Evolutionary conservation across 2,329 filamentous ascomycete species (phyloP), one percentile per base, ranked within the genome.

Genomic region (Arthroderma sp.): DNA sequence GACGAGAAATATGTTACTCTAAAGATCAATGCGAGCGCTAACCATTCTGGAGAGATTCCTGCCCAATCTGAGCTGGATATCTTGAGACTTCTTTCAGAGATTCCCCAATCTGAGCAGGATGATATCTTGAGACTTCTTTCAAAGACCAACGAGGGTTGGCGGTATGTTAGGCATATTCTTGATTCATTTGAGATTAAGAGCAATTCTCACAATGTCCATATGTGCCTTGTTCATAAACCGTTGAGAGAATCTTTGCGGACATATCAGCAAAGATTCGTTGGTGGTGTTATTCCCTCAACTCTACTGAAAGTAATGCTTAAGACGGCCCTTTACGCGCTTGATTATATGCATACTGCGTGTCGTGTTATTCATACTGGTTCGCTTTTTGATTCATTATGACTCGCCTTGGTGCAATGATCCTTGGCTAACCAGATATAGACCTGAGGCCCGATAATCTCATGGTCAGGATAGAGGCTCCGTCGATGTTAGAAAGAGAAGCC

Each of bases 381-480:
- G 55, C 48, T 10, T 11, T 46, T 44, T 29, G 32, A 36, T 33
- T 42, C 15, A 41, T 29, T 37, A 38, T 48, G 15, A 22, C 15
- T 22, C 15, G 15, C 15, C 15, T 22, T 15, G 37, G 8, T 37
- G 11, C n/a, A 37, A 43, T 38, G 10, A 36, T 36, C 32, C 45
- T 45, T 45, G 43, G 28, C 38, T 46, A 39, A 50, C 29, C 5
- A 45, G 8, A 3, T 39, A 40, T 34, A 58, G 64, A 69, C 51
- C 53, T 69, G 30, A 69, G 68, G 40, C 59, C 65, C 0, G 62
- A 66, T 44, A 69, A 69, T 44, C 64, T 68, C 28, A 58, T 69
- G 48, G 48, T 65, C 37, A 53, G 51, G 38, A 22, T 64, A 0
- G 57, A 58, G 29, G 55, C 61, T 44, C 48, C 38, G 27, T 56